Base-by-base conservation (phyloP, 2,329 filamentous ascomycete genomes). In the Rhexocercosporidium sp. region DNA sequence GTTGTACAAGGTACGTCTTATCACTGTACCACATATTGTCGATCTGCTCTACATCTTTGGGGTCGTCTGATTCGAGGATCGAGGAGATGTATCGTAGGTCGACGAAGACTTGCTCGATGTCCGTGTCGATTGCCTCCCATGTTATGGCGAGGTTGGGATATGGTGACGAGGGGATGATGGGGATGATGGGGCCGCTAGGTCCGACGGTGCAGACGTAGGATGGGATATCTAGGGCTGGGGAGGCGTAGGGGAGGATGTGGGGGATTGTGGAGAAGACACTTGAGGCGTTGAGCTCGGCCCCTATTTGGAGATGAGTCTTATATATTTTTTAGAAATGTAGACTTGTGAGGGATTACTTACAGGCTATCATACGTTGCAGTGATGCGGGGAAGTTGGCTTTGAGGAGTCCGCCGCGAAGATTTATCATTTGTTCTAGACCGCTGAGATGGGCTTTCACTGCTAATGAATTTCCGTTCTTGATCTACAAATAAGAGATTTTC, bases 11-110 rank as follows among this genome's bases (percentile, higher is more conserved):
- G 29, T 62, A 62, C 1, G 47, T 62, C n/a, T 62, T 62, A 14
- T 53, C 59, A n/a, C 41, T 49, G 29, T 62, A 62, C 59, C 44
- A 62, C 29, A 62, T 47, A 14, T 47, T 47, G 8, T 62, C 59
- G n/a, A 62, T 22, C 3, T 62, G 31, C 20, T 57, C 29, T 8
- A 7, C 18, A 20, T 8, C 3, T 25, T 57, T 27, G 7, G 18
- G 2, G 16, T 57, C 31, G 1, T 57, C 20, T 2, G 54, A 57
- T 41, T 57, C 54, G 1, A 57, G n/a, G 3, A 57, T 27, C 8
- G 54, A 25, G 18, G 54, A 41, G 16, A 57, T 20, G 20, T 57
- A 57, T 3, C 20, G 54, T 22, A 57, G 5, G 34, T 57, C 54
- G 20, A 27, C 9, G 54, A 37, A 57, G 31, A 57, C 20, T 25